Conservation (phyloP, 2,329 filamentous ascomycete species). For the Colletotrichum plurivorum region DNA sequence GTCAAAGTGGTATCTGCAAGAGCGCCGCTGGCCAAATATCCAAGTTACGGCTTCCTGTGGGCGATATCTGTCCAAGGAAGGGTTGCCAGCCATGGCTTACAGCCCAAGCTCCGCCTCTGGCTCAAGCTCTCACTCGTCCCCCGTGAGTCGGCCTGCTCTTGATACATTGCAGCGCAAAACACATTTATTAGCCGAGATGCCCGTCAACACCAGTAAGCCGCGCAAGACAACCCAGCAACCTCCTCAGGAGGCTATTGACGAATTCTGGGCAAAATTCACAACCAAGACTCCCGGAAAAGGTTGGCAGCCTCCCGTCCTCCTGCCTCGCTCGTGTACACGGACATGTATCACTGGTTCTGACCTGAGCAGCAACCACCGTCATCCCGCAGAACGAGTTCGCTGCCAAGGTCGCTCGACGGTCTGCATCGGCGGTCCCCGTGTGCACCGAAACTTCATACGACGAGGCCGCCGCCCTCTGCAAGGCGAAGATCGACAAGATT, state of each 20-base stretch:
- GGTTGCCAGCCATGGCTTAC: constrained; percentile 16
- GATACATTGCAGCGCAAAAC: constrained; percentile 10
- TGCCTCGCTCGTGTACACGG: not conserved
- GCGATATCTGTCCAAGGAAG: not conserved
- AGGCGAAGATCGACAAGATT: constrained; percentile 73
- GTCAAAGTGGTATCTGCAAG: too few relatives aligned
- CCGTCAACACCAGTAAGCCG: constrained; percentile 21
- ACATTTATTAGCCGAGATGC: constrained; percentile 35
- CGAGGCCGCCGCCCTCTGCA: constrained; percentile 78
- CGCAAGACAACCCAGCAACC: constrained; percentile 62
- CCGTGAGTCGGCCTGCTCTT: not conserved
- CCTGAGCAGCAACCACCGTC: constrained; percentile 72
- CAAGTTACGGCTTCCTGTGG: not conserved
- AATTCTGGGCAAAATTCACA: constrained; percentile 81
- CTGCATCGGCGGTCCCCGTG: constrained; percentile 59
- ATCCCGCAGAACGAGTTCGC: constrained; percentile 78
- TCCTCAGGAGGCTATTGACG: constrained; percentile 78
- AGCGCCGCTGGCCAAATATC: not conserved
- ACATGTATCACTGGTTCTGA: constrained; percentile 25
- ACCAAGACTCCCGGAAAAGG: constrained; percentile 80
- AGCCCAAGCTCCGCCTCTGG: constrained; percentile 19
- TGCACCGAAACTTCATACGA: constrained; percentile 78
- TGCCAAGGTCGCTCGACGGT: constrained; percentile 70
- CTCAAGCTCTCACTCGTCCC: constrained; percentile 13
- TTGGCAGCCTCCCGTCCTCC: constrained; percentile 44